Evolutionary conservation across 208 protist genomes (phyloP).

Genomic region (Wallacemonas collosoma): DNA sequence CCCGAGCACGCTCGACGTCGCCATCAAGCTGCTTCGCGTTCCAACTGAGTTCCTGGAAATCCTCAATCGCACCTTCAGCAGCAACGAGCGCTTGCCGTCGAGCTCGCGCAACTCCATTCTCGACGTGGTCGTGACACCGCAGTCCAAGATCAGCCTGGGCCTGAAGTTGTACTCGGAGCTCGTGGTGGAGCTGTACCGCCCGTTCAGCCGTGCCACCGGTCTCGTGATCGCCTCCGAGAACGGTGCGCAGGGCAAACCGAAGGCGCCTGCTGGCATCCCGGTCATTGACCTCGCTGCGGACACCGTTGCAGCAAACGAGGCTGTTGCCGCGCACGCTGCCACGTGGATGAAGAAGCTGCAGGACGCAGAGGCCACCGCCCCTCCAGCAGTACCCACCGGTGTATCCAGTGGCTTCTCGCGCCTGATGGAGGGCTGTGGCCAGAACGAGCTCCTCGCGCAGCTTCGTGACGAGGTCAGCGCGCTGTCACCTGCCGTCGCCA

Average conservation of each 20-base stretch:
- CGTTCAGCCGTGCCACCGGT: constrained; percentile 42
- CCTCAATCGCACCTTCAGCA: constrained; percentile 63
- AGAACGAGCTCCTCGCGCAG: constrained; percentile 6
- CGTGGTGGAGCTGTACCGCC: constrained; percentile 58
- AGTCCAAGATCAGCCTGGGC: constrained; percentile 59
- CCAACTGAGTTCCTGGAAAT: constrained; percentile 59
- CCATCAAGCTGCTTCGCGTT: constrained; percentile 24
- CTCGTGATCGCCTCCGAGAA: constrained; percentile 43
- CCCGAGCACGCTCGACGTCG: constrained; percentile 29
- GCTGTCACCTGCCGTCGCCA: constrained; percentile 3
- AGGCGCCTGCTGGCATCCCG: constrained; percentile 41
- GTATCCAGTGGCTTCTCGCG: not conserved
- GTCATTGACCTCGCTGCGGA: constrained; percentile 52
- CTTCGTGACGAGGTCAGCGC: not conserved
- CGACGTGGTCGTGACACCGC: constrained; percentile 61
- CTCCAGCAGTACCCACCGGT: not conserved
- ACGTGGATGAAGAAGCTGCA: constrained; percentile 21
- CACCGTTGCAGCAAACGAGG: constrained; percentile 42
- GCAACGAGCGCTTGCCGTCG: constrained; percentile 47
- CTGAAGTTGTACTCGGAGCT: constrained; percentile 67
- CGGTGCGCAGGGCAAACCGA: constrained; percentile 25
- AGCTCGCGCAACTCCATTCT: constrained; percentile 47
- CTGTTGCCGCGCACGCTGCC: constrained; percentile 25
- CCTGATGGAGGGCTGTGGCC: not conserved
- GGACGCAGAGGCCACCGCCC: not conserved